Percentiles rank a stretch among this genome's conserved stretches.
phyloP scores from a whole-genome alignment of 768 basidiomycete genomes.

The Russula lepida region DNA sequence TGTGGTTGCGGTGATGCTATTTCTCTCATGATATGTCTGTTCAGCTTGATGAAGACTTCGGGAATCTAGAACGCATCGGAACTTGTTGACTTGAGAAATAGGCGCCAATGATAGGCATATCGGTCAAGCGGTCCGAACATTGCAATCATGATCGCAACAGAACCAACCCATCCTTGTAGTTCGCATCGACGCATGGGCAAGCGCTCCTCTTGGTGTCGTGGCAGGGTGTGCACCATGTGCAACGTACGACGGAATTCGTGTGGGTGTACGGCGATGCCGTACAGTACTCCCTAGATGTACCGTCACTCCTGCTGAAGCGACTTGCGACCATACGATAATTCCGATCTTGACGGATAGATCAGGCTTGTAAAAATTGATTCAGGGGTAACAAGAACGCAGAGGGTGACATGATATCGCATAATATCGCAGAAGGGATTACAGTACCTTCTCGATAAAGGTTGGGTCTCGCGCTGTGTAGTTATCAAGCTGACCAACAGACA shows the following conservation, averaged over 20 bases:
- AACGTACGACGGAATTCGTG: conserved; percentile 57
- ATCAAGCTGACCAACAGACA: no score
- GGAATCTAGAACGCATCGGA: neutral
- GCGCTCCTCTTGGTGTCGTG: no score
- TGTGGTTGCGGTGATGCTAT: no score
- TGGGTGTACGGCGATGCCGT: neutral
- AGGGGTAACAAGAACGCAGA: conserved; percentile 65
- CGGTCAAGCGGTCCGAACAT: neutral
- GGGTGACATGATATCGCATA: no score
- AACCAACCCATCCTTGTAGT: neutral
- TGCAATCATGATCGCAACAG: neutral
- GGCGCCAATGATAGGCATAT: neutral
- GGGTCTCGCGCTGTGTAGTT: no score
- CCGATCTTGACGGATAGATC: conserved; percentile 62
- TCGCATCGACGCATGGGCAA: neutral
- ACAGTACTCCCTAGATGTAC: conserved; percentile 41
- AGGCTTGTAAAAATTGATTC: conserved; percentile 4
- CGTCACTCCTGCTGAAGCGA: conserved; percentile 63
- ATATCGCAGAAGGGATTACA: conserved; percentile 49
- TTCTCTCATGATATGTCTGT: no score
- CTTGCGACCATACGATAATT: conserved; percentile 72
- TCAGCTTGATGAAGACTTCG: no score
- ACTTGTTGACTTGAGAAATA: neutral
- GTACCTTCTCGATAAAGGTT: no score
- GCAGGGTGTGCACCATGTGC: neutral